Evolutionary conservation across 2,329 filamentous ascomycete genomes (phyloP).

Genomic region (Paraphoma sp.): DNA sequence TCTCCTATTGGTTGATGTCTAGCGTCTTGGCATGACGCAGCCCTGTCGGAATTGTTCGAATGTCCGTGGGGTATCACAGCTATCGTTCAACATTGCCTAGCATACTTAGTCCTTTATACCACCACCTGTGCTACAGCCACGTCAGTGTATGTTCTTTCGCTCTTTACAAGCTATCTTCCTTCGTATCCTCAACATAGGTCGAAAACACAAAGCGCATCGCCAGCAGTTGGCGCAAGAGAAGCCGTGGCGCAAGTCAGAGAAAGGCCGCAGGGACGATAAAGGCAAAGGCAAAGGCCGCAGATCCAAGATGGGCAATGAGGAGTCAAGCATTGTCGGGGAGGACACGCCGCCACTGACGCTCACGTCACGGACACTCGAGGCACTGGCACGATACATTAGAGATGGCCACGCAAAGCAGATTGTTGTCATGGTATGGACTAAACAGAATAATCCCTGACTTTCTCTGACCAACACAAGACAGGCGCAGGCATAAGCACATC

Average conservation of each 20-base stretch:
- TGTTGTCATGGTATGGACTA: conserved; percentile 72
- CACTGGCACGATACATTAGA: conserved; percentile 81
- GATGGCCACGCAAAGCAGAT: conserved; percentile 71
- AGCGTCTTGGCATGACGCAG: not conserved
- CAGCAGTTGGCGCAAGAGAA: conserved; percentile 42
- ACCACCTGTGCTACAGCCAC: conserved; percentile 3
- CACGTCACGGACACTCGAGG: conserved; percentile 71
- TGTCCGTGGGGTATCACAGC: not conserved
- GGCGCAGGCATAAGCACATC: conserved; percentile 86
- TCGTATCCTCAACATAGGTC: conserved; percentile 55
- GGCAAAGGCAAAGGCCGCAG: conserved; percentile 31
- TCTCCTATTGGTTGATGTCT: not conserved
- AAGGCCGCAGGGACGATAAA: conserved; percentile 37
- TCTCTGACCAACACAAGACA: conserved; percentile 54
- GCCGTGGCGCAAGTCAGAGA: conserved; percentile 36
- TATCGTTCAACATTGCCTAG: conserved; percentile 1
- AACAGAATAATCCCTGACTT: not conserved
- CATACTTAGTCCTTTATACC: not conserved
- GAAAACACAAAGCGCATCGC: conserved; percentile 56
- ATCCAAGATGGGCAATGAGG: conserved; percentile 84
- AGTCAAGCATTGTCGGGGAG: conserved; percentile 74
- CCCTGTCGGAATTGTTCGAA: not conserved
- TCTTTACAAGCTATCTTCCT: too few relatives aligned
- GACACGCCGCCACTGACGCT: conserved; percentile 70
- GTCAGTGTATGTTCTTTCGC: not conserved